Evolutionary conservation across 2,329 filamentous ascomycete genomes (phyloP).

Genomic region (Aspergillus spinulosporus): DNA sequence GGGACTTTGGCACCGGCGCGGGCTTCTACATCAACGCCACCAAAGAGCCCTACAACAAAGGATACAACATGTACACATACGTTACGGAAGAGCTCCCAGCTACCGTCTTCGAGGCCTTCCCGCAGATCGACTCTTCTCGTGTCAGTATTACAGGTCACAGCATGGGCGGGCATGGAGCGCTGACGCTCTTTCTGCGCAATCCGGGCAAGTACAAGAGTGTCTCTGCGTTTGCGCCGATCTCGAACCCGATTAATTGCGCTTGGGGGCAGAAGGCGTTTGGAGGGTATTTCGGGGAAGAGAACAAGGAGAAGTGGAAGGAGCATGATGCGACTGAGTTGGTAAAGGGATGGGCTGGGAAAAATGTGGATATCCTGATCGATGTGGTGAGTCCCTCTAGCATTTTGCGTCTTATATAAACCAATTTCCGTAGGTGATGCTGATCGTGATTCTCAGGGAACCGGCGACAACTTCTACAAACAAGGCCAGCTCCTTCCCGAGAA

Average conservation of each 20-base stretch:
- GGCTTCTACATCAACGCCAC: constrained; percentile 94
- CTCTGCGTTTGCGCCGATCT: constrained; percentile 85
- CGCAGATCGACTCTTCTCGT: constrained; percentile 66
- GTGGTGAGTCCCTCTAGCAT: constrained; percentile 59
- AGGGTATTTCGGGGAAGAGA: constrained; percentile 81
- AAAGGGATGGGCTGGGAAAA: constrained; percentile 68
- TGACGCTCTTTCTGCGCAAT: constrained; percentile 85
- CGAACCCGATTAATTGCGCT: constrained; percentile 79
- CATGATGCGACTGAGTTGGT: constrained; percentile 92
- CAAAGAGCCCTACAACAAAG: constrained; percentile 67
- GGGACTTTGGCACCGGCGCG: constrained; percentile 88
- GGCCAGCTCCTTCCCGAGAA: constrained; percentile 93
- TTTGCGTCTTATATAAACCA: background rate
- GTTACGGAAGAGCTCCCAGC: constrained; percentile 83
- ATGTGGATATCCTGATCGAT: constrained; percentile 79
- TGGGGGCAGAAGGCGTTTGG: constrained; percentile 96
- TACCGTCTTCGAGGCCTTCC: constrained; percentile 70
- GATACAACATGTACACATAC: constrained; percentile 96
- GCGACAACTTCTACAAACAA: constrained; percentile 95
- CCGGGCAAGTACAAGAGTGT: constrained; percentile 86
- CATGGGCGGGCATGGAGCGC: constrained; percentile 95
- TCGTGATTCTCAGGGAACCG: constrained; percentile 65
- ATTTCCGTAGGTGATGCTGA: background rate
- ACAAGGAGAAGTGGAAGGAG: constrained; percentile 74
- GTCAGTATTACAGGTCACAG: constrained; percentile 90